Evolutionary conservation across 495 filamentous ascomycete species (phyloP).

Genomic region (Trichoderma gamsii): DNA sequence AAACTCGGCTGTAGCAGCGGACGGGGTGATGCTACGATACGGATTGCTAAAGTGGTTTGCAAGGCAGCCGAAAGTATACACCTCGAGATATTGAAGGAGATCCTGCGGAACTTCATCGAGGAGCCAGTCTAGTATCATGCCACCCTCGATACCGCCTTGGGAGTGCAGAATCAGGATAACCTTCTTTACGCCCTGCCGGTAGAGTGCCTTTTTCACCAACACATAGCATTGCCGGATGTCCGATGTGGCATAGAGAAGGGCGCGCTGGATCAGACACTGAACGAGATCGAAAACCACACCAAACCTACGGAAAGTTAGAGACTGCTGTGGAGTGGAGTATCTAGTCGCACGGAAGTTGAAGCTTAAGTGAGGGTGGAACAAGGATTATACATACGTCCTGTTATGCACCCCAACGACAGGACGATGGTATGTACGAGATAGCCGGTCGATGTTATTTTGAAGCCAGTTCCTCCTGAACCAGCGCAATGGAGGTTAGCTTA

Average conservation of each 20-base stretch:
- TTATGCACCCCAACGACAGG: not conserved
- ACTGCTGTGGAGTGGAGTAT: conserved; percentile 72
- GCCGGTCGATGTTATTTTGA: not conserved
- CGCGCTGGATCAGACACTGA: conserved; percentile 70
- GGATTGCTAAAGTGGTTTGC: conserved; percentile 90
- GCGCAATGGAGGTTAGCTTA: not conserved
- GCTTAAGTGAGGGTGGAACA: conserved; percentile 44
- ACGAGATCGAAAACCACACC: conserved; percentile 70
- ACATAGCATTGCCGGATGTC: conserved; percentile 56
- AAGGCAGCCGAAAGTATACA: conserved; percentile 81
- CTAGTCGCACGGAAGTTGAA: conserved; percentile 57
- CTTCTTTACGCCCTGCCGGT: conserved; percentile 54
- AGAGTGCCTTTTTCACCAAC: conserved; percentile 53
- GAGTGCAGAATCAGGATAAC: conserved; percentile 75
- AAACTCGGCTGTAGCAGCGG: too few relatives aligned
- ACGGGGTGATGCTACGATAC: conserved; percentile 28
- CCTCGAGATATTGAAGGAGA: conserved; percentile 62
- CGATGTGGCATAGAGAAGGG: conserved; percentile 63
- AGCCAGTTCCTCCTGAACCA: not conserved
- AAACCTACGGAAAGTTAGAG: conserved; percentile 63
- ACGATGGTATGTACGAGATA: not conserved
- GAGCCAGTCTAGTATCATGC: conserved; percentile 72
- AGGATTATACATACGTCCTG: not conserved
- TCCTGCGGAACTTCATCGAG: conserved; percentile 67
- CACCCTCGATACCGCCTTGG: conserved; percentile 74